These are phyloP conservation scores for Penicillium turbatum DNA, from an alignment of 495 filamentous ascomycete genomes.

Conservation along the genomic window DNA sequence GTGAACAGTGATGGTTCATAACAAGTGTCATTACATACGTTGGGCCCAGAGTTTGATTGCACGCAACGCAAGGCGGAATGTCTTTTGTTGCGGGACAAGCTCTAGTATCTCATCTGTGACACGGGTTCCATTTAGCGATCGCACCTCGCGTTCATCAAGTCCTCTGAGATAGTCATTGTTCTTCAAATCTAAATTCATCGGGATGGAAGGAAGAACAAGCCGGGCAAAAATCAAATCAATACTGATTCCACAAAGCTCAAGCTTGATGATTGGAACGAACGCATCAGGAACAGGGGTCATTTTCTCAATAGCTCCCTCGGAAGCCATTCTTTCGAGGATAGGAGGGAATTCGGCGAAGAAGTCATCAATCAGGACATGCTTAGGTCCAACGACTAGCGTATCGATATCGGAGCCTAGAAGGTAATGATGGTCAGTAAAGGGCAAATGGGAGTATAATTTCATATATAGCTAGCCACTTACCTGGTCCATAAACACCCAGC, in stretches of 20 bases:
- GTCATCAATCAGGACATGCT: conserved; percentile 78
- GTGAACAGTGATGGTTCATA: neutral
- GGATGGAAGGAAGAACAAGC: conserved; percentile 65
- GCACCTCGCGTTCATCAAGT: conserved; percentile 77
- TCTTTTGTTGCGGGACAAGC: conserved; percentile 81
- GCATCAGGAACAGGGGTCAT: conserved; percentile 84
- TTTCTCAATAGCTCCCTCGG: conserved; percentile 72
- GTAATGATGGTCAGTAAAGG: conserved; percentile 8
- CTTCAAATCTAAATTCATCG: conserved; percentile 65
- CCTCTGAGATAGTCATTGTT: conserved; percentile 83
- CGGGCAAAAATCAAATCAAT: conserved; percentile 94
- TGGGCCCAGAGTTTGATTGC: conserved; percentile 97
- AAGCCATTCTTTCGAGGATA: conserved; percentile 67
- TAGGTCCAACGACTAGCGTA: conserved; percentile 85
- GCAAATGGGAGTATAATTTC: no score
- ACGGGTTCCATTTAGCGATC: conserved; percentile 87
- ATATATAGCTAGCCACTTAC: conserved; percentile 32
- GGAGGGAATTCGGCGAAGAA: conserved; percentile 86
- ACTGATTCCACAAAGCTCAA: conserved; percentile 82
- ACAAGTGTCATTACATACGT: conserved; percentile 41
- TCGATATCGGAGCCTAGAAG: conserved; percentile 88
- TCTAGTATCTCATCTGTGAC: conserved; percentile 88
- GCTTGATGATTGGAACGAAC: conserved; percentile 93
- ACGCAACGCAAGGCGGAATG: conserved; percentile 81
- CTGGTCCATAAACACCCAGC: conserved; percentile 87